A percentile compares a stretch with the other conserved stretches of the same genome.
Evolutionary conservation across 2,329 filamentous ascomycete species (phyloP).

Genomic region (Colletotrichum brevisporum): DNA sequence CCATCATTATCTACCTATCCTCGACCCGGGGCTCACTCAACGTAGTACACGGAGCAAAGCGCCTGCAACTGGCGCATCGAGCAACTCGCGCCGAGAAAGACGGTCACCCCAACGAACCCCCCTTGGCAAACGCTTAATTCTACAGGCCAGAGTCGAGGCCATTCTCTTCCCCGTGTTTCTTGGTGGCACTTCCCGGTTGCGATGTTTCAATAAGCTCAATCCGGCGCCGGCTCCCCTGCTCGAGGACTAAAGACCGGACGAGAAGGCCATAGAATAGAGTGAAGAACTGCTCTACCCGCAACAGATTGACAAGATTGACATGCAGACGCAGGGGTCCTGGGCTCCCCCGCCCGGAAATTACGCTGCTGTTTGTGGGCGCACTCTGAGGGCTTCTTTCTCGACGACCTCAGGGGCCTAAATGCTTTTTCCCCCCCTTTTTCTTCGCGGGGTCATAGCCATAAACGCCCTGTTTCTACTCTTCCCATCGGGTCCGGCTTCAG

Average conservation of each 20-base stretch:
- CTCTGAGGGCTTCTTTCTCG: not conserved
- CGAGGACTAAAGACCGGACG: constrained; percentile 18
- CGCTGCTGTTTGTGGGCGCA: constrained; percentile 6
- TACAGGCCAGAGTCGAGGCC: not conserved
- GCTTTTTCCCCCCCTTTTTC: not conserved
- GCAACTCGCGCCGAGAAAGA: not conserved
- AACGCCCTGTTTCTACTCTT: not conserved
- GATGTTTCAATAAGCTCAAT: constrained; percentile 36
- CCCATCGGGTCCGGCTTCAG: not conserved
- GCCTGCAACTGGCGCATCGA: not conserved
- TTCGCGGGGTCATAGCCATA: constrained; percentile 3
- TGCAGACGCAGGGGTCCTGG: constrained; percentile 25
- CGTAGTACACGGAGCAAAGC: not conserved
- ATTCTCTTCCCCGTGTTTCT: constrained; percentile 7
- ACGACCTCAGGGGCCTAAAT: constrained; percentile 1
- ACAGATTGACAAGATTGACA: constrained; percentile 9
- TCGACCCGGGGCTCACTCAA: not conserved
- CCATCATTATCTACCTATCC: constrained; percentile 11
- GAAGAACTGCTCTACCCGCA: constrained; percentile 15
- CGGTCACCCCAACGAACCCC: not conserved
- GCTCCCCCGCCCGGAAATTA: constrained; percentile 31
- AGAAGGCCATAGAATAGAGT: constrained; percentile 1
- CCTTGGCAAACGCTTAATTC: constrained; percentile 10
- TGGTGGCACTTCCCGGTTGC: constrained; percentile 12
- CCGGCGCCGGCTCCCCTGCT: constrained; percentile 10